Base-by-base conservation (phyloP, 2,329 filamentous ascomycete species). In the Arthrobotrys musiformis region DNA sequence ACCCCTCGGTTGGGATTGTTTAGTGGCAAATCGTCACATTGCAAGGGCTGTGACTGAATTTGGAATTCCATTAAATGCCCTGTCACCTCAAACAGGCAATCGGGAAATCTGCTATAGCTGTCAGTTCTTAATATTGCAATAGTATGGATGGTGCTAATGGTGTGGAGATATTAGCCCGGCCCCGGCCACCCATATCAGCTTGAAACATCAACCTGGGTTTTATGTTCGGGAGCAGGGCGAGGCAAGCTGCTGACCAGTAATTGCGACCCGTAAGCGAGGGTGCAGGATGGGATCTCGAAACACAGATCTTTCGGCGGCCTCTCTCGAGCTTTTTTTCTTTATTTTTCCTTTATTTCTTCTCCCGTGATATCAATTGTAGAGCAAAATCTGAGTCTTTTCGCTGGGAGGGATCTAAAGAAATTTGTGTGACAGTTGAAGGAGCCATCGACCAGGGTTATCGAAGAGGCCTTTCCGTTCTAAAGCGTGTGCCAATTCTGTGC, bases 81-180 rank as follows among this genome's bases (percentile, higher is more conserved):
- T 66, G 60, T 67, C 69, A 61, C 66, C 73, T 61, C 30, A 70
- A 70, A 70, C 42, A 70, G 66, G 66, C 58, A 67, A 70, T 77
- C 73, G 73, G 52, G 46, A 52, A 70, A 70, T 77, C 50, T 70
- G 73, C 60, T 77, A 77, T 70, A 77, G 73, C 73, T 70, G 66
- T 77, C 73, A 77, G 63, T 52, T 58, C 73, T 70, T 52, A 70
- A 77, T 70, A 63, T 58, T 70, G 69, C 64, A 58, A 70, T 70
- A 66, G 64, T 48, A 58, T n/a, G 64, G 46, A 48, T 56, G 40
- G 46, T 64, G 64, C 48, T 46, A 69, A 60, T 58, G 50, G 64
- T 76, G 70, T 75, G 72, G 72, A 63, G 72, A 68, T 64, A 64
- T 60, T 70, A 64, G 48, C 72, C 72, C 63, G 64, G 58, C 30